Evolutionary conservation across 306 rosid genomes (phyloP).

Genomic region (Ormosia semicastrata): DNA sequence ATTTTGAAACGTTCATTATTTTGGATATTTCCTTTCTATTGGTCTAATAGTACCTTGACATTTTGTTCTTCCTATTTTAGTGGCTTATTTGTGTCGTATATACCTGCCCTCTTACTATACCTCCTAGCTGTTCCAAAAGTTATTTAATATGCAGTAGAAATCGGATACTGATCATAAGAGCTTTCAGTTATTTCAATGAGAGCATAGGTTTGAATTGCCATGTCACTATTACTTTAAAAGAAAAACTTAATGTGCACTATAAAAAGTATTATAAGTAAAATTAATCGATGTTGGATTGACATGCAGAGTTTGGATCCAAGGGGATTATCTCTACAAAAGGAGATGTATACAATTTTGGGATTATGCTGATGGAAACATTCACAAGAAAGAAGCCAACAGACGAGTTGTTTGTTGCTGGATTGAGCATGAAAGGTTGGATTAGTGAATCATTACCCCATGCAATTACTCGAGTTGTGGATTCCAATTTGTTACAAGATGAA

Average conservation of each 20-base stretch:
- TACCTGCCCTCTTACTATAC: background rate
- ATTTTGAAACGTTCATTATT: background rate
- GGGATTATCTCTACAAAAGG: slow-evolving; percentile 18
- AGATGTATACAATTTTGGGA: slow-evolving; percentile 20
- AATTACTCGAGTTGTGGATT: background rate
- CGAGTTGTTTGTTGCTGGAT: background rate
- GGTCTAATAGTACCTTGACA: background rate
- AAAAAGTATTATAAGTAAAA: background rate
- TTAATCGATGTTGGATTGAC: background rate
- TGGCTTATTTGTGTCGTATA: background rate
- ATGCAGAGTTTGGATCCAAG: slow-evolving; percentile 16
- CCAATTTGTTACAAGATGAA: slow-evolving; percentile 3
- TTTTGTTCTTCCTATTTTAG: background rate
- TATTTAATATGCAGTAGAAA: background rate
- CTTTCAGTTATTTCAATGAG: background rate
- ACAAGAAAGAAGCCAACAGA: slow-evolving; percentile 26
- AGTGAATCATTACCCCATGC: background rate
- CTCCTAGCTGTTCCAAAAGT: background rate
- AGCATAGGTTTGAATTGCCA: background rate
- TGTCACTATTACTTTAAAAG: no score
- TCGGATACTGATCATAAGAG: background rate
- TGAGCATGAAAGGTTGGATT: background rate
- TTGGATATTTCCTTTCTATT: background rate
- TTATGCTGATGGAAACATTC: slow-evolving; percentile 20
- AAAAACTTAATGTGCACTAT: background rate